Evolutionary conservation across 306 rosid genomes (phyloP).

Genomic region (Hippophae rhamnoides): DNA sequence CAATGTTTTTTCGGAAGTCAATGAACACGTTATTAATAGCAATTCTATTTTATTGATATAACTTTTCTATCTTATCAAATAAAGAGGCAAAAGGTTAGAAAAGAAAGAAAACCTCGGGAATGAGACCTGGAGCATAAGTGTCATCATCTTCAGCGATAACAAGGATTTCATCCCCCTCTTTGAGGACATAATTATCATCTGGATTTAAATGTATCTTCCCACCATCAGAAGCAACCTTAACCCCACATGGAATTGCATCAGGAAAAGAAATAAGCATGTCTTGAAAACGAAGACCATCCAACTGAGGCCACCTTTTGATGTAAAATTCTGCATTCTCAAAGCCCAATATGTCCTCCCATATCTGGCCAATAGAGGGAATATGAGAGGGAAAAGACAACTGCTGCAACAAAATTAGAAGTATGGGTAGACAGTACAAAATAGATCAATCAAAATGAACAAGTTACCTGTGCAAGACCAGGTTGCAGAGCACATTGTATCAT

Average conservation of each 20-base stretch:
- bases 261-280: slow-evolving; percentile 81
- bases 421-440: not conserved
- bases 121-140: slow-evolving; percentile 72
- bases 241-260: slow-evolving; percentile 92
- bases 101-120: slow-evolving; percentile 68
- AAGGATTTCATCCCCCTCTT: slow-evolving; percentile 86
- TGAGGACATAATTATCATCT: slow-evolving; percentile 64
- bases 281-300: slow-evolving; percentile 58
- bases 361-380: slow-evolving; percentile 45
- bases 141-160: slow-evolving; percentile 98
- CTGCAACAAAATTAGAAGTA: too few species aligned
- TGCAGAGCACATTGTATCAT: slow-evolving; percentile 99
- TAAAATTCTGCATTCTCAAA: slow-evolving; percentile 98
- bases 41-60: too few species aligned
- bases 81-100: not conserved
- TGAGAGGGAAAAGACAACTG: not conserved
- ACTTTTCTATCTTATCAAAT: too few species aligned
- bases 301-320: slow-evolving; percentile 84
- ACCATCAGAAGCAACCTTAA: slow-evolving; percentile 79
- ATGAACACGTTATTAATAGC: too few species aligned
- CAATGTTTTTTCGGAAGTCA: too few species aligned
- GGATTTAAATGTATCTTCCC: slow-evolving; percentile 84
- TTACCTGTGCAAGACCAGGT: slow-evolving; percentile 99
- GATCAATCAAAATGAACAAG: slow-evolving; percentile 4
- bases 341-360: slow-evolving; percentile 98